These are phyloP conservation scores for Anthracocystis panici-leucophaei DNA, from an alignment of 1,284 basidiomycete genomes.

Conservation along the genomic window DNA sequence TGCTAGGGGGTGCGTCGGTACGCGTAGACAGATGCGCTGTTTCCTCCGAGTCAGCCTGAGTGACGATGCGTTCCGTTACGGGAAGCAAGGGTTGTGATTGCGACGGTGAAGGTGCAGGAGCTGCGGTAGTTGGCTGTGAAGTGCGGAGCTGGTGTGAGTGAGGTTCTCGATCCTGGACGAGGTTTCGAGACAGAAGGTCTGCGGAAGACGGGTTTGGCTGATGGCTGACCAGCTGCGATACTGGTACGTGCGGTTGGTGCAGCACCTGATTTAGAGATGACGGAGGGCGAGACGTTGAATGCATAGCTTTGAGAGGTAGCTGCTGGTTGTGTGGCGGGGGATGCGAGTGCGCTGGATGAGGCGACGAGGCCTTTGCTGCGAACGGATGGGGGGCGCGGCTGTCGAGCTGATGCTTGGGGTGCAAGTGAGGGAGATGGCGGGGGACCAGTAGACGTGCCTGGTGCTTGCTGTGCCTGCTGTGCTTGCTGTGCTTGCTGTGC, in stretches of 20 bases:
- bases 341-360: background rate
- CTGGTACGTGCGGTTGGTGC: constrained; percentile 12
- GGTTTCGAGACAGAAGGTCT: constrained; percentile 41
- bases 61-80: background rate
- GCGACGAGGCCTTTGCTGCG: constrained; percentile 18
- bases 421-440: constrained; percentile 30
- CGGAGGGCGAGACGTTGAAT: constrained; percentile 34
- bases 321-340: constrained; percentile 5
- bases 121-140: constrained; percentile 1
- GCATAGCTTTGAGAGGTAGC: constrained; percentile 42
- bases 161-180: constrained; percentile 40
- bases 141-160: constrained; percentile 39
- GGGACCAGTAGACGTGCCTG: constrained; percentile 7
- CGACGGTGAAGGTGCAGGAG: background rate
- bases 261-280: constrained; percentile 24
- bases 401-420: constrained; percentile 9
- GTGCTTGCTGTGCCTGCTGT: constrained; percentile 4
- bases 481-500: too few relatives aligned
- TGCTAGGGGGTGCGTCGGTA: constrained; percentile 17
- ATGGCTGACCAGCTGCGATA: constrained; percentile 17
- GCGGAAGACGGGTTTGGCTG: constrained; percentile 31
- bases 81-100: background rate
- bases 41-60: background rate
- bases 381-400: constrained; percentile 26
- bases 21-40: constrained; percentile 4